Evolutionary conservation across 306 rosid species (phyloP), one percentile per base, ranked within the genome.

Genomic region (Lathyrus aphaca): DNA sequence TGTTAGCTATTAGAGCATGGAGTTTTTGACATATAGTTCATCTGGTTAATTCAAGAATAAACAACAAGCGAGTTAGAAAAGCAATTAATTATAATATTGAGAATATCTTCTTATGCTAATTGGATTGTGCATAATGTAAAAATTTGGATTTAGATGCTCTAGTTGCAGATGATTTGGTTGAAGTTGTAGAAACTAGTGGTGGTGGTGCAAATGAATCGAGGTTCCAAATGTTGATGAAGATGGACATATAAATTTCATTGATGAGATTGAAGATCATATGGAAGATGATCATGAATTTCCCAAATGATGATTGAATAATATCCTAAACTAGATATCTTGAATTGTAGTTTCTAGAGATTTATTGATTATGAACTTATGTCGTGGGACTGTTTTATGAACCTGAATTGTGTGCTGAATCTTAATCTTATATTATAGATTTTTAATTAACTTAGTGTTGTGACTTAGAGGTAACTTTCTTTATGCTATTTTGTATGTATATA

Each of bases 261-360:
- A 53, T 53, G 15, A 53, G 59, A 53, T 0, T 48, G 54, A 48
- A 48, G 23, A 48, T 48, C 11, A 8, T 48, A 51, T 21, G 15
- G n/a, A 19, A 37, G 16, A 55, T 55, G 62, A 19, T 27, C 58
- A 51, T 8, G 8, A 51, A 51, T 55, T 25, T 55, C 62, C 17
- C 3, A 8, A 23, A 55, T 11, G 29, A 5, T 9, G 17, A 51
- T 55, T 55, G 39, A 25, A 25, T 55, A 27, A 23, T 55, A 25
- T 55, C 38, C 17, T 23, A 55, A 16, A 55, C 62, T 55, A 27
- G 62, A 55, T 55, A 55, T 55, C 10, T 13, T 12, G 61, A 55
- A 23, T 6, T 25, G 18, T 55, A 55, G 37, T 25, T 55, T 13
- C 38, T 55, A 25, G 37, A 12, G 17, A 23, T 23, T 9, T 9